Conservation (phyloP, 345 rosid genomes). For the Gossypium herbaceum region DNA sequence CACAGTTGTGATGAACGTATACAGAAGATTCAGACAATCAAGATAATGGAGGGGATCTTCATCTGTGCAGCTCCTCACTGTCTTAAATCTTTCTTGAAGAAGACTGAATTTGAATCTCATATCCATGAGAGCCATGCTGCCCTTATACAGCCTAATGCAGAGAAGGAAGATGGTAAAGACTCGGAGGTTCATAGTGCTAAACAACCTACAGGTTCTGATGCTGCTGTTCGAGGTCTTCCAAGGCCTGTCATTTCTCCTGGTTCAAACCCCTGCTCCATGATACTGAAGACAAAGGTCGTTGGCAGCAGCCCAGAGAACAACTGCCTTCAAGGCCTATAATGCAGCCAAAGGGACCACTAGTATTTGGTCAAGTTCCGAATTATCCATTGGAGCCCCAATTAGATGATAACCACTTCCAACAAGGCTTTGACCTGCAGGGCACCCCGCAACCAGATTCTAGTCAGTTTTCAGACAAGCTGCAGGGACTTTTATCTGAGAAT, state of each 20-base stretch:
- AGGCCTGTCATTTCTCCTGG: constrained; percentile 46
- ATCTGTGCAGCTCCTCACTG: constrained; percentile 99
- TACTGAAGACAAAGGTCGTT: constrained; percentile 50
- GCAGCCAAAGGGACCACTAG: constrained; percentile 43
- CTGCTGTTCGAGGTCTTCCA: constrained; percentile 57
- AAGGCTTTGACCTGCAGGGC: constrained; percentile 32
- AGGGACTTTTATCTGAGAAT: constrained; percentile 40
- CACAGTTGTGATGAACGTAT: constrained; percentile 89
- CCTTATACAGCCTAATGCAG: constrained; percentile 60
- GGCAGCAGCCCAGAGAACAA: constrained; percentile 55
- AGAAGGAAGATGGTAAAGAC: constrained; percentile 66
- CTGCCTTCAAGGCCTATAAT: constrained; percentile 49
- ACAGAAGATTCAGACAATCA: constrained; percentile 91
- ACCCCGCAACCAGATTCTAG: constrained; percentile 46
- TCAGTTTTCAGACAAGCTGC: constrained; percentile 48
- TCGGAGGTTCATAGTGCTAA: constrained; percentile 65
- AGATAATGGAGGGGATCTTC: constrained; percentile 94
- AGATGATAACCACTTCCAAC: constrained; percentile 42
- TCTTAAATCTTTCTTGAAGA: constrained; percentile 84
- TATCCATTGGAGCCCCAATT: constrained; percentile 36
- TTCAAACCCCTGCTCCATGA: constrained; percentile 48
- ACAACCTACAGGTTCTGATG: constrained; percentile 64
- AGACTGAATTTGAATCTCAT: constrained; percentile 72
- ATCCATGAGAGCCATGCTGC: constrained; percentile 59
- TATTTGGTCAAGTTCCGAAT: constrained; percentile 53